Evolutionary conservation across 2,329 filamentous ascomycete species (phyloP).

Genomic region (Alternaria sp.): DNA sequence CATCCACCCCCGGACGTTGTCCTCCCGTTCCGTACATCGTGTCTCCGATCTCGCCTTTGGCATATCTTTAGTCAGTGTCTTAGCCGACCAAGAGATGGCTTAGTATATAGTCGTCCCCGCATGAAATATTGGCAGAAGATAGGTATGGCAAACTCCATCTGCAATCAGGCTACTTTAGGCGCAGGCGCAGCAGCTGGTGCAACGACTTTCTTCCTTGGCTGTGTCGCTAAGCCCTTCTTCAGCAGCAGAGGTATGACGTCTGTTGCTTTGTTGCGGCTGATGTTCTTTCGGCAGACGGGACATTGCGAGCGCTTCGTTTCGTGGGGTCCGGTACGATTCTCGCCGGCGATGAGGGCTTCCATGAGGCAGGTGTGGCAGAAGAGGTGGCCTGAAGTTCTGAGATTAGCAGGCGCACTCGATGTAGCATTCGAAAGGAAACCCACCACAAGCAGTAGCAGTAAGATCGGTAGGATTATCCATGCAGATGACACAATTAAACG

Average conservation of each 20-base stretch:
- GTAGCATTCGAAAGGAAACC: conserved; percentile 27
- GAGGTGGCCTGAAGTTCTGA: conserved; percentile 60
- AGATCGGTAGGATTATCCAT: conserved; percentile 68
- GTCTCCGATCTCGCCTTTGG: neutral
- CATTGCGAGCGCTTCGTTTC: conserved; percentile 56
- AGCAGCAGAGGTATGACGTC: conserved; percentile 55
- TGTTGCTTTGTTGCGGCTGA: conserved; percentile 50
- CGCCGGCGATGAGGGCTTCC: conserved; percentile 65
- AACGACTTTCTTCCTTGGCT: conserved; percentile 39
- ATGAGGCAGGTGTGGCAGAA: conserved; percentile 71
- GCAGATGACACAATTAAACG: conserved; percentile 68
- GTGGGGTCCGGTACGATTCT: conserved; percentile 57
- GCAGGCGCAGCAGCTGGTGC: conserved; percentile 11
- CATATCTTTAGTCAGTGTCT: neutral
- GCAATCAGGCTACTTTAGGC: conserved; percentile 32
- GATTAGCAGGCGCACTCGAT: conserved; percentile 11
- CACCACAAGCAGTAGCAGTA: conserved; percentile 68
- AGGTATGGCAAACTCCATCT: conserved; percentile 21
- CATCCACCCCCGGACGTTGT: neutral
- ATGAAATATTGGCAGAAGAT: neutral
- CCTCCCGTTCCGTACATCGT: neutral
- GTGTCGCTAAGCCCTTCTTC: conserved; percentile 50
- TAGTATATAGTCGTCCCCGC: neutral
- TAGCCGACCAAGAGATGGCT: conserved; percentile 4
- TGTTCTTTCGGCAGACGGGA: conserved; percentile 58